These are phyloP conservation scores for Camelina neglecta DNA, from an alignment of 345 rosid species.

Conservation along the genomic window DNA sequence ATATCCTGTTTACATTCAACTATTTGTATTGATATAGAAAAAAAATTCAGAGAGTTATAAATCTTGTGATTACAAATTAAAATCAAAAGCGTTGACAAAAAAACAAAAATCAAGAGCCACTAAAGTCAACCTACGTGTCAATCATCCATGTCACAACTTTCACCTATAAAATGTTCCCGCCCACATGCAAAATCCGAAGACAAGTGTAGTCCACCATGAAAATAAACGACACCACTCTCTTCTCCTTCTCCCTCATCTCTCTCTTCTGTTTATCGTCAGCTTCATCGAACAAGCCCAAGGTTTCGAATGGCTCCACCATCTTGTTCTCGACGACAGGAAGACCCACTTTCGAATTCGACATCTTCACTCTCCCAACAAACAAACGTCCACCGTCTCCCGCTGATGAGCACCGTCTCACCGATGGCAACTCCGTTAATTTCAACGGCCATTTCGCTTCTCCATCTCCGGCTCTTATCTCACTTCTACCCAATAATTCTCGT, in stretches of 20 bases:
- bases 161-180: constrained; percentile 46
- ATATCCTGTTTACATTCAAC: too few species aligned
- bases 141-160: constrained; percentile 38
- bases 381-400: constrained; percentile 45
- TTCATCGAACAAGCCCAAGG: constrained; percentile 31
- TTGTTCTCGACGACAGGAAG: constrained; percentile 70
- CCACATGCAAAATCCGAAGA: constrained; percentile 16
- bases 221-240: constrained; percentile 29
- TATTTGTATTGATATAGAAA: too few species aligned
- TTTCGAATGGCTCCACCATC: constrained; percentile 50
- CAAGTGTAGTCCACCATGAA: constrained; percentile 18
- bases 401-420: constrained; percentile 64
- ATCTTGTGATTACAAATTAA: too few species aligned
- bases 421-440: constrained; percentile 66
- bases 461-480: constrained; percentile 48
- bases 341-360: constrained; percentile 67
- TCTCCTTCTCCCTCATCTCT: constrained; percentile 29
- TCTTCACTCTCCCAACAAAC: constrained; percentile 61
- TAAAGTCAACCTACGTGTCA: constrained; percentile 13
- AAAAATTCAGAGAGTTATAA: too few species aligned
- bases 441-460: constrained; percentile 81
- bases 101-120: too few species aligned
- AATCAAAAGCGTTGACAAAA: too few species aligned
- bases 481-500: constrained; percentile 33
- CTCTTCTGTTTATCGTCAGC: constrained; percentile 35